Evolutionary conservation across 352 stramenopile species (phyloP).

Genomic region (Pythium dissotocum): DNA sequence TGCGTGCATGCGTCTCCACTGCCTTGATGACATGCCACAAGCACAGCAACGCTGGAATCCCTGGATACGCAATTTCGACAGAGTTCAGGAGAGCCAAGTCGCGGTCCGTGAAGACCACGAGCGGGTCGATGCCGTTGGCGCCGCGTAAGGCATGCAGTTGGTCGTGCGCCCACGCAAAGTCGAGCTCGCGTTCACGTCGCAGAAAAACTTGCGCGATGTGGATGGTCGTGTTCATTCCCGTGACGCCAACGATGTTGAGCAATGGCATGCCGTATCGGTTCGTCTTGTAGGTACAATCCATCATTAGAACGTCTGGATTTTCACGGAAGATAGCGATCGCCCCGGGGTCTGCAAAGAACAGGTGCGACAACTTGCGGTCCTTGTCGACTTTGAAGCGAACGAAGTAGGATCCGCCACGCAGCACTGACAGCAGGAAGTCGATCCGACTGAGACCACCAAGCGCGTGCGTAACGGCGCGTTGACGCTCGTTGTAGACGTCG

Average conservation of each 20-base stretch:
- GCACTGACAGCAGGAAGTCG: background rate
- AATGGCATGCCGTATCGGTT: conserved; percentile 33
- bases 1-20: background rate
- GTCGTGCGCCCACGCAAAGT: background rate
- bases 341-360: conserved; percentile 16
- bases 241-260: conserved; percentile 29
- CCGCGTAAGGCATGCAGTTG: background rate
- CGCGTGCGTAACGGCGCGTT: background rate
- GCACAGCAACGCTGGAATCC: background rate
- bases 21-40: background rate
- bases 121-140: background rate
- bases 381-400: background rate
- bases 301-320: conserved; percentile 27
- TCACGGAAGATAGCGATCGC: conserved; percentile 17
- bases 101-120: background rate
- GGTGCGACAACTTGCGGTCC: background rate
- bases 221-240: conserved; percentile 31
- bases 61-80: background rate
- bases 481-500: background rate
- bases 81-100: background rate
- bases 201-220: conserved; percentile 29
- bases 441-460: background rate
- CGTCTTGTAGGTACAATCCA: conserved; percentile 32
- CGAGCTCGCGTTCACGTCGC: background rate
- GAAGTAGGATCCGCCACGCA: background rate